Base-by-base conservation (phyloP, 495 filamentous ascomycete genomes). In the Aspergillus mulundensis region DNA sequence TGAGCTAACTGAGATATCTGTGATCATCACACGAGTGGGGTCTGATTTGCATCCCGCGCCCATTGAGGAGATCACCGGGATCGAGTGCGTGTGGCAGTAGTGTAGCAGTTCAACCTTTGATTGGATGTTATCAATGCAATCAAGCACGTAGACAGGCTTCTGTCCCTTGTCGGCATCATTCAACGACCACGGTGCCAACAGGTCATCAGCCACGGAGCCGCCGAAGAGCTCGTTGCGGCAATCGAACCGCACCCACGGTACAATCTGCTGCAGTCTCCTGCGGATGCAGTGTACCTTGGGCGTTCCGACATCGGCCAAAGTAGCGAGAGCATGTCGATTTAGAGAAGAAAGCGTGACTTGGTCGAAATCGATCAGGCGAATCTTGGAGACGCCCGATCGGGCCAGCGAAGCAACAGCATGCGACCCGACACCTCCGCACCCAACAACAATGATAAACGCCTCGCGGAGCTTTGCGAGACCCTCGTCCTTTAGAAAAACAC, bases 71-170 rank as follows among this genome's bases (percentile, higher is more conserved):
- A 99, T 88, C 5, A 98, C 88, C 0, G 81, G 86, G 18, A 97
- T 73, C 0, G 76, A 76, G 57, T 88, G 80, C 53, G 85, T 76
- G 57, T 90, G 77, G 70, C 94, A 99, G 69, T 95, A 96, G 68
- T 88, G 83, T 50, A 99, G 77, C 51, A 99, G 68, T 50, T 89
- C 87, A 15, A 97, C 94, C 73, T 99, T 99, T 49, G 90, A 95
- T 20, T 93, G 87, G 56, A 97, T 97, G 68, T 99, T 97, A 64
- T 99, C 94, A 58, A 99, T 99, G 14, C 94, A 95, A 72, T 99
- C 94, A 21, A 99, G 83, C 5, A 99, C 85, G 58, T 86, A 99
- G 62, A 91, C 87, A 1, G 90, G 90, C 62, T 76, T 79, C 53
- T 81, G 83, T 14, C 80, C 82, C 7, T 76, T 79, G n/a, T 80